Conservation (phyloP, 768 basidiomycete species). For the Tulasnella sp. region DNA sequence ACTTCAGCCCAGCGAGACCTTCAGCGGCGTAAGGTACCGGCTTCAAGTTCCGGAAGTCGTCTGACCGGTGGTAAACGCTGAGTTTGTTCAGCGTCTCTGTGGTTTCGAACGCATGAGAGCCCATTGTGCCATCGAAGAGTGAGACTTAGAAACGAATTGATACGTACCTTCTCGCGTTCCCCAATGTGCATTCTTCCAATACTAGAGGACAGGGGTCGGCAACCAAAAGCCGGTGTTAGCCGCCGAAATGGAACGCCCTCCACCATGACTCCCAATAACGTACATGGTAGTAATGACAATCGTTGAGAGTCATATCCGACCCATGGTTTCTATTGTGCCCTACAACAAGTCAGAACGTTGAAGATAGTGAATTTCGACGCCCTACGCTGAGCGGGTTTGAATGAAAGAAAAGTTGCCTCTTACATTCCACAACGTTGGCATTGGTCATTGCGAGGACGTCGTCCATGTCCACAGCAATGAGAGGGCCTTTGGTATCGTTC, state of each 20-base stretch:
- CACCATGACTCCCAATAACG: neutral
- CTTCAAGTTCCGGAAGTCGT: neutral
- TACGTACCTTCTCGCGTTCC: neutral
- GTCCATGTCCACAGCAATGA: slow-evolving; percentile 19
- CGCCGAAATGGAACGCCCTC: too few species aligned
- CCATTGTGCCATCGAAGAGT: too few species aligned
- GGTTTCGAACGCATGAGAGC: too few species aligned
- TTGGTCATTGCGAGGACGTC: slow-evolving; percentile 8
- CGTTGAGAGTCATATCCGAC: neutral
- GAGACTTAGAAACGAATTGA: too few species aligned
- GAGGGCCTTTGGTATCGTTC: neutral
- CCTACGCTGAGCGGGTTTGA: neutral
- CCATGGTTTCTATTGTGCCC: slow-evolving; percentile 15
- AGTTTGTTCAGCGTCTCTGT: slow-evolving; percentile 4
- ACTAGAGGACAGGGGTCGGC: neutral
- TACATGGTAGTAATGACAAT: slow-evolving; percentile 14
- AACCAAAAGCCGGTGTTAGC: too few species aligned
- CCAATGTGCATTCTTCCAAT: slow-evolving; percentile 16
- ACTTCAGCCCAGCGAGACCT: neutral
- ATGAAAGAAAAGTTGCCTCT: neutral
- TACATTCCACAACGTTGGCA: neutral
- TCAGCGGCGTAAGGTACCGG: neutral
- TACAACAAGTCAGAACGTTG: neutral
- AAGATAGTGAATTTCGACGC: neutral
- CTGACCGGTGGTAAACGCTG: neutral